phyloP scores from a whole-genome alignment of 192 early-diverging fungal species.

The Rhizoclosmatium globosum region DNA sequence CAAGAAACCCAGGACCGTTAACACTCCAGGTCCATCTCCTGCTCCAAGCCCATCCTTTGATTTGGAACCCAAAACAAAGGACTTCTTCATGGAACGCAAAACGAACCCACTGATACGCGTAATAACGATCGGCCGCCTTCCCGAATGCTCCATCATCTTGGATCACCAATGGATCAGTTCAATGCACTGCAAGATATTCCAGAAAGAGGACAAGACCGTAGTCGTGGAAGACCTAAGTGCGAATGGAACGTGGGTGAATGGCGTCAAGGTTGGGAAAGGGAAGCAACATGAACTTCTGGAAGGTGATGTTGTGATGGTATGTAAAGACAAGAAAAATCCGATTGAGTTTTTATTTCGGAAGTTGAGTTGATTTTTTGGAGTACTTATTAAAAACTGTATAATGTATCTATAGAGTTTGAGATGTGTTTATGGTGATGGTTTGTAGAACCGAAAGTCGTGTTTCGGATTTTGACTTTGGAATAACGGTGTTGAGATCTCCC shows the following conservation, averaged over 20 bases:
- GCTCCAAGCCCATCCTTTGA: background rate
- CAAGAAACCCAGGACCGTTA: background rate
- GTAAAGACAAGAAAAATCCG: no score
- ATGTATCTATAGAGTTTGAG: no score
- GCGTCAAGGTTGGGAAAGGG: background rate
- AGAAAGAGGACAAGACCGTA: background rate
- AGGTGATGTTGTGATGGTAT: background rate
- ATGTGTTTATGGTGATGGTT: no score
- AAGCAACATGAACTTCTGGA: background rate
- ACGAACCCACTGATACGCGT: background rate
- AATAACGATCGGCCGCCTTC: conserved; percentile 38
- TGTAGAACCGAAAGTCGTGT: no score
- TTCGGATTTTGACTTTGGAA: no score
- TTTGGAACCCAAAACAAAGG: background rate
- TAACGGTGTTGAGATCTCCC: no score
- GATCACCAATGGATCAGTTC: conserved; percentile 26
- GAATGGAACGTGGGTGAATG: conserved; percentile 48
- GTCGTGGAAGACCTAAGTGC: conserved; percentile 31
- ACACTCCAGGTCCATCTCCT: background rate
- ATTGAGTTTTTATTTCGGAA: no score
- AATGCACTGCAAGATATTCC: conserved; percentile 32
- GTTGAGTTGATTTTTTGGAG: no score
- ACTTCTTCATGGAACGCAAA: background rate
- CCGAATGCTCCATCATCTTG: conserved; percentile 34
- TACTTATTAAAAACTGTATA: no score